A percentile compares a stretch with the other conserved stretches of the same genome.
phyloP scores from a whole-genome alignment of 2,329 filamentous ascomycete species.

The Aspergillus spinulosporus region DNA sequence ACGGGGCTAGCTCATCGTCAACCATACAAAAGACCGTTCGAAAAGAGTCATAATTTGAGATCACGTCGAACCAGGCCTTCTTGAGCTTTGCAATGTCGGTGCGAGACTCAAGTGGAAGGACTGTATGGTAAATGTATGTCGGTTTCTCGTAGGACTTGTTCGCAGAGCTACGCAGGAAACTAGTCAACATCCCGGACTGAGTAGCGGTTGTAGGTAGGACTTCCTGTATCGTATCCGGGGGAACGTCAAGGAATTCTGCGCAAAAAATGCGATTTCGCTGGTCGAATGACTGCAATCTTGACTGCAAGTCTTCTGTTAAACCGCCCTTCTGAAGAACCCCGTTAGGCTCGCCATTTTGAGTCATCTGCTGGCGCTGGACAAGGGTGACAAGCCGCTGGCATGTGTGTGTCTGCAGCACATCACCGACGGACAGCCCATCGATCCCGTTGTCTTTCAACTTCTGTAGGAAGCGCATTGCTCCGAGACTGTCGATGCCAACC shows the following conservation, averaged over 20 bases:
- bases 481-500: conserved; percentile 39
- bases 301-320: conserved; percentile 3
- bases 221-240: conserved; percentile 25
- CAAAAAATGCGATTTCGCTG: conserved; percentile 21
- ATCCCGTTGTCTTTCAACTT: conserved; percentile 30
- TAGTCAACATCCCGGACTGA: conserved; percentile 39
- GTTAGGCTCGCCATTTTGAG: background rate
- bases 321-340: background rate
- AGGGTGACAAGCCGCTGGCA: conserved; percentile 27
- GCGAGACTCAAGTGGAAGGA: conserved; percentile 26
- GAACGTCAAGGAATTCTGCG: conserved; percentile 22
- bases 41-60: conserved; percentile 34
- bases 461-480: conserved; percentile 37
- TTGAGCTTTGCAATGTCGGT: conserved; percentile 27
- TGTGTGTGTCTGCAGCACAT: conserved; percentile 33
- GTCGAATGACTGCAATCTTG: conserved; percentile 20
- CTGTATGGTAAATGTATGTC: conserved; percentile 37
- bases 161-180: conserved; percentile 30
- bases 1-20: conserved; percentile 37
- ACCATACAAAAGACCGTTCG: conserved; percentile 35
- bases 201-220: conserved; percentile 37
- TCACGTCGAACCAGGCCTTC: conserved; percentile 27
- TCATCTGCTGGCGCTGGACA: conserved; percentile 6
- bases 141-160: conserved; percentile 18
- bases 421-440: conserved; percentile 26